phyloP scores from a whole-genome alignment of 805 yeast genomes.

The Starmerella scarabaei region DNA sequence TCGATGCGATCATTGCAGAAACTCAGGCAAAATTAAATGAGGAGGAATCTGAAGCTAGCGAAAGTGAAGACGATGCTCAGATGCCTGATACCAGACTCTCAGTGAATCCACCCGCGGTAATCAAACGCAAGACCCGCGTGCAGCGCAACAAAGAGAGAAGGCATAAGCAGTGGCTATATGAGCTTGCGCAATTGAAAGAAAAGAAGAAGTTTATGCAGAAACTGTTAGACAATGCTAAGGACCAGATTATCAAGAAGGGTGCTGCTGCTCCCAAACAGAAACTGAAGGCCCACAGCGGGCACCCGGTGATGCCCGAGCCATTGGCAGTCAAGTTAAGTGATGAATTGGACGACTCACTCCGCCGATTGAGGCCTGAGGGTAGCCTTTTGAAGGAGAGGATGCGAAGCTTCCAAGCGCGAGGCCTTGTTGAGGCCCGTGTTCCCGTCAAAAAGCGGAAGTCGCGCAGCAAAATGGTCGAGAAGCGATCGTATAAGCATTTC shows the following conservation, averaged over 20 bases:
- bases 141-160: constrained; percentile 62
- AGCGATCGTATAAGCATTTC: constrained; percentile 87
- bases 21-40: constrained; percentile 34
- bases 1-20: constrained; percentile 37
- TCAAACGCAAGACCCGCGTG: constrained; percentile 60
- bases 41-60: constrained; percentile 24
- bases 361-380: constrained; percentile 84
- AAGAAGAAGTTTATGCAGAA: constrained; percentile 11
- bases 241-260: constrained; percentile 3
- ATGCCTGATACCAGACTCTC: constrained; percentile 37
- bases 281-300: constrained; percentile 32
- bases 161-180: constrained; percentile 47
- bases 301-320: constrained; percentile 36
- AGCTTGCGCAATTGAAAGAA: constrained; percentile 31
- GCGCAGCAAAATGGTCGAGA: constrained; percentile 68
- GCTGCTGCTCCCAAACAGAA: constrained; percentile 23
- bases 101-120: constrained; percentile 52
- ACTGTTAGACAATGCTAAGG: constrained; percentile 6
- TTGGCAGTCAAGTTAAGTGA: constrained; percentile 73
- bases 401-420: constrained; percentile 67
- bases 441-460: constrained; percentile 50
- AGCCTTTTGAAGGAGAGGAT: constrained; percentile 70
- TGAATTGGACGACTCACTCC: constrained; percentile 73
- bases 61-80: constrained; percentile 23
- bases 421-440: constrained; percentile 74